Evolutionary conservation across 176 grass and related monocot species (phyloP).

Genomic region (Cocos nucifera): DNA sequence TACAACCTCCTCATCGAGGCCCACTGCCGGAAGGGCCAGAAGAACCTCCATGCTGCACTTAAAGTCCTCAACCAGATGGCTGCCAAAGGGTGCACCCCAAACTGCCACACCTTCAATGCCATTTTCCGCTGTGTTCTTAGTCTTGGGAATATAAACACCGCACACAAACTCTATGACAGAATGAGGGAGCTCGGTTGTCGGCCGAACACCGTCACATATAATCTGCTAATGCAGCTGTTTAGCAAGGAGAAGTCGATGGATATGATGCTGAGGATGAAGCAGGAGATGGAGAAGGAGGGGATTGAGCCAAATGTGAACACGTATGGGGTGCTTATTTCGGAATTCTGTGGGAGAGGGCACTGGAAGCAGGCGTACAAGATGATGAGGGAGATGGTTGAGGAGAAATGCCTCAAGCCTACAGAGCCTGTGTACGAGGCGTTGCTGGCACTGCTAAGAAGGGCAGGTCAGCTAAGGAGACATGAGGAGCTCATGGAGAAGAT

Average conservation of each 20-base stretch:
- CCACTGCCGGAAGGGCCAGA: slow-evolving; percentile 65
- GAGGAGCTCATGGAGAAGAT: slow-evolving; percentile 68
- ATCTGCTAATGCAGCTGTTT: slow-evolving; percentile 66
- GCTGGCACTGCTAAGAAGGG: slow-evolving; percentile 50
- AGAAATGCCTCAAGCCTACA: slow-evolving; percentile 63
- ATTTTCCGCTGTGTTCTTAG: slow-evolving; percentile 55
- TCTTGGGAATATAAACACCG: slow-evolving; percentile 44
- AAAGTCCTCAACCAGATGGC: slow-evolving; percentile 75
- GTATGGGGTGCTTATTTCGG: slow-evolving; percentile 46
- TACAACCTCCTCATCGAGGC: slow-evolving; percentile 89
- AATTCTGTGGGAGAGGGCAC: slow-evolving; percentile 65
- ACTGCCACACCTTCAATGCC: slow-evolving; percentile 79
- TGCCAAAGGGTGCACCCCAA: slow-evolving; percentile 51
- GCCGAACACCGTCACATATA: slow-evolving; percentile 75
- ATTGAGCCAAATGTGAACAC: slow-evolving; percentile 71
- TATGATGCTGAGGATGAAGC: slow-evolving; percentile 87
- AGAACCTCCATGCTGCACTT: slow-evolving; percentile 67
- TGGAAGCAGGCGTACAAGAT: slow-evolving; percentile 43
- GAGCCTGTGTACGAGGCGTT: slow-evolving; percentile 41
- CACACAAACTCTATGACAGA: slow-evolving; percentile 46
- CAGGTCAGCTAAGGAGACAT: slow-evolving; percentile 57
- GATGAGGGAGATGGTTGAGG: slow-evolving; percentile 67
- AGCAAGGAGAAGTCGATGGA: slow-evolving; percentile 78
- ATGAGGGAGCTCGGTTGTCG: slow-evolving; percentile 68
- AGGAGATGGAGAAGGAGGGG: slow-evolving; percentile 59